These are phyloP conservation scores for Orbilia javanica DNA, from an alignment of 2,329 filamentous ascomycete species.

Conservation along the genomic window DNA sequence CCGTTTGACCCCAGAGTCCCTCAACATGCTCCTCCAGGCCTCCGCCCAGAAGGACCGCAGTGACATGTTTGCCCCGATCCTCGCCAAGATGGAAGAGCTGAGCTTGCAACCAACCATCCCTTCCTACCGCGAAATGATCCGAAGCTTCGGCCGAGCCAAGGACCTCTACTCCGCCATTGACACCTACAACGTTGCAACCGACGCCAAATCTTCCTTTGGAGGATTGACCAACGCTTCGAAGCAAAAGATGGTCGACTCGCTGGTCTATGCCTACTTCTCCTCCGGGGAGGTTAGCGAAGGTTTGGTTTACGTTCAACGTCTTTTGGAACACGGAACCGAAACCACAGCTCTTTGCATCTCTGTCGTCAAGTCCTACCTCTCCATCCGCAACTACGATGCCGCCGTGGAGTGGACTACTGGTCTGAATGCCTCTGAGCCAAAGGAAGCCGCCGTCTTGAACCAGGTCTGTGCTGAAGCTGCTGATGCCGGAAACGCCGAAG, in stretches of 20 bases:
- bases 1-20: conserved; percentile 77
- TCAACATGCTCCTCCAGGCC: conserved; percentile 84
- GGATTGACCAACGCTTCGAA: conserved; percentile 71
- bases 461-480: conserved; percentile 53
- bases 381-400: conserved; percentile 54
- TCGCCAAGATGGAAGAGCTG: conserved; percentile 88
- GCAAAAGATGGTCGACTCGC: conserved; percentile 77
- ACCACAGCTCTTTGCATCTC: conserved; percentile 59
- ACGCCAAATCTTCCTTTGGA: conserved; percentile 77
- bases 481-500: conserved; percentile 54
- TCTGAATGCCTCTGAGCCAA: conserved; percentile 49
- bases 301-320: conserved; percentile 55
- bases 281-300: conserved; percentile 70
- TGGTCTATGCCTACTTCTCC: conserved; percentile 74
- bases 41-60: conserved; percentile 85
- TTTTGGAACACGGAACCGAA: conserved; percentile 55
- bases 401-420: conserved; percentile 57
- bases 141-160: conserved; percentile 84
- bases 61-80: conserved; percentile 89
- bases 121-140: conserved; percentile 93
- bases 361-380: conserved; percentile 57
- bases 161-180: conserved; percentile 90
- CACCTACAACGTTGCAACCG: conserved; percentile 87
- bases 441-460: conserved; percentile 53
- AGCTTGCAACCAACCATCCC: conserved; percentile 80